Evolutionary conservation across 73 alveolate genomes (phyloP), one percentile per base, ranked within the genome.

Genomic region (Tetrahymena malaccensis): DNA sequence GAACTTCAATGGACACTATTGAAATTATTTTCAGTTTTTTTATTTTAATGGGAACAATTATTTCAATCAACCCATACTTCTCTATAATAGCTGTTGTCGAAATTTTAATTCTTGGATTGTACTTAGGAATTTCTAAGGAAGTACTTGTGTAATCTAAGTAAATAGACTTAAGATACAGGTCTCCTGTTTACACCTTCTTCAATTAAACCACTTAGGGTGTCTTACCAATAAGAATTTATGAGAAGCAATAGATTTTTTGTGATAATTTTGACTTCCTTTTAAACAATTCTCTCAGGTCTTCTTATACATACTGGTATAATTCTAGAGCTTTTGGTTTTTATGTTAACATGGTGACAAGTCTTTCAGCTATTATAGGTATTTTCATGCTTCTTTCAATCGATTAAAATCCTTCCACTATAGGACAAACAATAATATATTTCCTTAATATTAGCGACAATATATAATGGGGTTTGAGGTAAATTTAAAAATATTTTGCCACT

Each of bases 151-250:
- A 94, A 70, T 70, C 93, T 17, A 94, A 94, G 83, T 93, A 94
- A 31, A 94, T n/a, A 83, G 96, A 94, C 38, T 84, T 94, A 94
- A 94, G 50, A 17, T 84, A 94, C 27, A 94, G 96, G 37, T 70
- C 94, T 34, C 96, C 96, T 38, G 40, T 94, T 55, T 94, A 70
- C 35, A 93, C 85, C n/a, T 94, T 94, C 40, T 56, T 94, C 38
- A 94, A 94, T 27, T 38, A 94, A 13, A 70, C 96, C 0, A 35
- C 93, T 31, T 93, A 85, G 0, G 96, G 96, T 19, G 93, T 85
- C n/a, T 70, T 70, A 6, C 58, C 85, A 22, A 94, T 94, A 10
- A 94, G 93, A 70, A 34, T 94, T 6, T 83, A 94, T 70, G 38
- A 83, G 38, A 35, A 94, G 40, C 9, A 94, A n/a, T 25, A 70